phyloP scores from a whole-genome alignment of 805 yeast genomes.

The Millerago galiae region DNA sequence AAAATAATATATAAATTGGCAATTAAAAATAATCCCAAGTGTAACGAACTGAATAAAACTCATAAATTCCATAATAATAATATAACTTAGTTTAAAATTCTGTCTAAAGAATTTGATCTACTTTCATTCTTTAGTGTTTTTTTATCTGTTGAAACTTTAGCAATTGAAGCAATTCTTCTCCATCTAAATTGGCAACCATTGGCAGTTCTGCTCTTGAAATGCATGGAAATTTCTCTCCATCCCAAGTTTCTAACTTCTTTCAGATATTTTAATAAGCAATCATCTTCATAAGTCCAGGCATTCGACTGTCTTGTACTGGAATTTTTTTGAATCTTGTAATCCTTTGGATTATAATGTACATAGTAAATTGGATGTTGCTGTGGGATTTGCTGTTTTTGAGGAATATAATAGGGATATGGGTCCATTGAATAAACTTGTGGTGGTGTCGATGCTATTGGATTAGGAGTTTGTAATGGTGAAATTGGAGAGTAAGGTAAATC shows the following conservation, averaged over 20 bases:
- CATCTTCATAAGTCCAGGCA: conserved; percentile 66
- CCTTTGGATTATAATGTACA: not conserved
- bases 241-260: conserved; percentile 67
- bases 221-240: conserved; percentile 68
- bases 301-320: conserved; percentile 17
- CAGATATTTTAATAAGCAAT: conserved; percentile 48
- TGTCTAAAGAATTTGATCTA: conserved; percentile 5
- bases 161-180: conserved; percentile 39
- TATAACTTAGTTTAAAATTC: conserved; percentile 7
- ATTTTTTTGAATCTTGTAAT: conserved; percentile 14
- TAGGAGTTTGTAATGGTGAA: not conserved
- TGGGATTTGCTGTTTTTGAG: not conserved
- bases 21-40: no score
- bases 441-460: not conserved
- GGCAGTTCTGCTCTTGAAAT: conserved; percentile 64
- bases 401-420: not conserved
- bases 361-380: not conserved
- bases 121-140: not conserved
- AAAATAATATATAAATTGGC: no score
- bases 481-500: not conserved
- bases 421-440: no score
- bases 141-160: conserved; percentile 2
- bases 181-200: conserved; percentile 75
- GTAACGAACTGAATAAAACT: no score
- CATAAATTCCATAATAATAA: no score